These are phyloP conservation scores for Diaporthe citri DNA, from an alignment of 2,329 filamentous ascomycete genomes.

Conservation along the genomic window DNA sequence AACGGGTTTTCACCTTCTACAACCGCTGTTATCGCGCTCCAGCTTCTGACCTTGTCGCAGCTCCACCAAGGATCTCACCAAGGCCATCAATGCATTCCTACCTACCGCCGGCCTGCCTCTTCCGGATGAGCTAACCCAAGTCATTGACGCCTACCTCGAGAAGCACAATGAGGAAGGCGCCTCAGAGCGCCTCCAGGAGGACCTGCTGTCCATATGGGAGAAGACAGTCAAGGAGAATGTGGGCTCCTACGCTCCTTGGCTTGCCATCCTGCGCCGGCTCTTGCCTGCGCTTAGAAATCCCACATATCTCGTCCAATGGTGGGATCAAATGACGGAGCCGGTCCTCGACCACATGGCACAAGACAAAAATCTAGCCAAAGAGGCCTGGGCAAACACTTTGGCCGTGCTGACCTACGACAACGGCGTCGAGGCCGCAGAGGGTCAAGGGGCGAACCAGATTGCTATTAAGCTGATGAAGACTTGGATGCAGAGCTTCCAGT, in stretches of 20 bases:
- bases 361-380: conserved; percentile 73
- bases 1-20: neutral
- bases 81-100: conserved; percentile 66
- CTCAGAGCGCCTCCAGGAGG: conserved; percentile 80
- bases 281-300: conserved; percentile 74
- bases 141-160: conserved; percentile 76
- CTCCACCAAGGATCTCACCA: conserved; percentile 72
- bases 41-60: conserved; percentile 50
- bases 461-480: conserved; percentile 67
- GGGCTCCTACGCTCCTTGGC: conserved; percentile 74
- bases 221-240: conserved; percentile 70
- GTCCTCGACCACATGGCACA: conserved; percentile 67
- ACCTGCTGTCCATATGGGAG: conserved; percentile 76
- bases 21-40: neutral
- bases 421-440: conserved; percentile 60
- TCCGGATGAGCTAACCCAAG: conserved; percentile 72
- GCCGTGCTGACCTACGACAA: conserved; percentile 74
- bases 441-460: conserved; percentile 60
- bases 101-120: conserved; percentile 69
- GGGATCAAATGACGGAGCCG: conserved; percentile 72
- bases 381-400: conserved; percentile 74
- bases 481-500: conserved; percentile 66
- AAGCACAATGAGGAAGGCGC: conserved; percentile 77
- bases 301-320: conserved; percentile 77
- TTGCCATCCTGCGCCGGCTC: conserved; percentile 74